Evolutionary conservation across 2,329 filamentous ascomycete genomes (phyloP), one percentile per base, ranked within the genome.

Genomic region (Fusarium sp.): DNA sequence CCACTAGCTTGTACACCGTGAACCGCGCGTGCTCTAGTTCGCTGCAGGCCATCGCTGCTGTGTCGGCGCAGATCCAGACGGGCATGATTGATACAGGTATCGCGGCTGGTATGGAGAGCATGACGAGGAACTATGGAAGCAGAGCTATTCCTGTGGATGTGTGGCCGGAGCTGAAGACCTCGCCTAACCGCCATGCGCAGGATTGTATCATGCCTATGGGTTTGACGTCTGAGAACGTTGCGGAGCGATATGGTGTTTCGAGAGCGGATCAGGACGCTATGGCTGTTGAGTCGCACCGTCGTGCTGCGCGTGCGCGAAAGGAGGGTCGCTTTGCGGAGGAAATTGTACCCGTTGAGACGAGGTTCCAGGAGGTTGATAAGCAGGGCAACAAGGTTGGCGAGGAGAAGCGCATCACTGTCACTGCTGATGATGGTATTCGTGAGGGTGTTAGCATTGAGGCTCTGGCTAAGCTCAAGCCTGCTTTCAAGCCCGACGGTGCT

Each of bases 141-240:
- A 87, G 91, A 65, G 95, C 95, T n/a, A 96, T 98, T 48, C 95
- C 95, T 0, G 91, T 91, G 1, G 90, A 94, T 72, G 83, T 94
- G 17, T 98, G 94, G 94, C 91, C 92, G 0, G 91, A 89, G 58
- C 84, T 98, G 69, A 89, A 86, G 77, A 88, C 92, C 3, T 91
- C 88, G 7, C 83, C 84, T 3, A 87, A 89, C 15, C 87, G 92
- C 78, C 91, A 97, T 72, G 93, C 93, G 7, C 85, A 89, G 47
- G 95, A 98, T 81, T 98, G 95, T 81, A 90, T 98, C 80, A 97
- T 98, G 95, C 90, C 92, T 76, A 98, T 98, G 95, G 95, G 95
- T 0, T 83, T 96, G 66, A 98, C 95, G 18, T 92, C 91, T 10
- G 95, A 98, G 86, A 98, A 97, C 77, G 94, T 98, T 1, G 94